phyloP scores from a whole-genome alignment of 768 basidiomycete genomes.

The Xanthoconium stramineum region DNA sequence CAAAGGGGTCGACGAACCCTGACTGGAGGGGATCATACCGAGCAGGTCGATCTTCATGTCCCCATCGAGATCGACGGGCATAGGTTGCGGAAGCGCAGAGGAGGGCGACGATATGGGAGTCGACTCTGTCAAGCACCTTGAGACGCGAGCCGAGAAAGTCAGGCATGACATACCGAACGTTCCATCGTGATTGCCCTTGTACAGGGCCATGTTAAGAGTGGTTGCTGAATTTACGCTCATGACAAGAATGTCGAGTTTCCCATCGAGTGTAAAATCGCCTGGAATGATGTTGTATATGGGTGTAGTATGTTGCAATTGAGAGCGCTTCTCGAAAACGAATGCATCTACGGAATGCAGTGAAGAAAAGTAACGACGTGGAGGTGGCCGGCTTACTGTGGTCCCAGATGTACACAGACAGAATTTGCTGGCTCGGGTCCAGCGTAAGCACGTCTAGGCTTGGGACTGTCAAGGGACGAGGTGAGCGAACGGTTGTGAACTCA shows the following conservation, averaged over 20 bases:
- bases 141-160: neutral
- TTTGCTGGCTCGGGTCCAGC: conserved; percentile 73
- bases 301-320: conserved; percentile 51
- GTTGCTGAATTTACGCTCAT: conserved; percentile 62
- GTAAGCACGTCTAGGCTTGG: conserved; percentile 75
- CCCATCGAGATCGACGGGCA: conserved; percentile 82
- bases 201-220: conserved; percentile 67
- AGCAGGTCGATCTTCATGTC: conserved; percentile 89
- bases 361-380: neutral
- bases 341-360: conserved; percentile 40
- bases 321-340: conserved; percentile 52
- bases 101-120: conserved; percentile 53
- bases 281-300: conserved; percentile 82
- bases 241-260: conserved; percentile 84
- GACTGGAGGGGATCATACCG: conserved; percentile 51
- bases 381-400: conserved; percentile 58
- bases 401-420: conserved; percentile 79
- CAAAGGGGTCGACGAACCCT: conserved; percentile 37
- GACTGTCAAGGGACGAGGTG: neutral
- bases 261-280: conserved; percentile 91
- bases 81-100: conserved; percentile 75
- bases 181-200: conserved; percentile 57
- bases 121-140: conserved; percentile 7
- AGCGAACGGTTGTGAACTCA: conserved; percentile 38
- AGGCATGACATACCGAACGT: conserved; percentile 58